phyloP scores from a whole-genome alignment of 2,329 filamentous ascomycete species.

The Claviceps sp. region DNA sequence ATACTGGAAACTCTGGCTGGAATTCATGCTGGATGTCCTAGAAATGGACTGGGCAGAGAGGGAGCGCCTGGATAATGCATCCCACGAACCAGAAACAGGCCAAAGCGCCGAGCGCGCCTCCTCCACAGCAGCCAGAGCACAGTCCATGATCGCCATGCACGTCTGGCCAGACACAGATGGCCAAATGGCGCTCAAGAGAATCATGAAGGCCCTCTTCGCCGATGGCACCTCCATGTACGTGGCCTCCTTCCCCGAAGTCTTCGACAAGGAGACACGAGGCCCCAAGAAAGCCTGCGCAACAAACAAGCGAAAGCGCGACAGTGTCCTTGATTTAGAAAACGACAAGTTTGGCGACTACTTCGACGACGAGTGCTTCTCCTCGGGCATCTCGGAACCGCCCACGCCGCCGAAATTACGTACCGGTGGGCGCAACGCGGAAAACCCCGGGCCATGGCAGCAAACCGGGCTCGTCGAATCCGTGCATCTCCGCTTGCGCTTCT shows the following conservation, averaged over 20 bases:
- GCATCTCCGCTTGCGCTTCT: constrained; percentile 46
- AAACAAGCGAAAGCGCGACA: constrained; percentile 36
- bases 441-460: constrained; percentile 10
- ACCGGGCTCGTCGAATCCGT: constrained; percentile 39
- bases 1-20: constrained; percentile 69
- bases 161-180: constrained; percentile 32
- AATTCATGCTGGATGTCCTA: constrained; percentile 65
- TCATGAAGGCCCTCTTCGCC: constrained; percentile 55
- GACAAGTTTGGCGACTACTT: constrained; percentile 46
- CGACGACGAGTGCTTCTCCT: constrained; percentile 41
- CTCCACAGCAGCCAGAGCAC: constrained; percentile 22
- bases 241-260: constrained; percentile 51
- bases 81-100: constrained; percentile 8
- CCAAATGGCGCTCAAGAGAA: constrained; percentile 33
- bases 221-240: constrained; percentile 42
- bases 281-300: constrained; percentile 19
- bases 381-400: constrained; percentile 31
- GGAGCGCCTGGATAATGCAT: constrained; percentile 31
- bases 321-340: constrained; percentile 42
- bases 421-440: constrained; percentile 9
- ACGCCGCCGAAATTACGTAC: constrained; percentile 27
- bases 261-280: constrained; percentile 44
- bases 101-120: constrained; percentile 12
- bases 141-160: constrained; percentile 50
- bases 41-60: constrained; percentile 56